Evolutionary conservation across 2,329 filamentous ascomycete species (phyloP), one percentile per base, ranked within the genome.

Genomic region (Arthroderma sp.): DNA sequence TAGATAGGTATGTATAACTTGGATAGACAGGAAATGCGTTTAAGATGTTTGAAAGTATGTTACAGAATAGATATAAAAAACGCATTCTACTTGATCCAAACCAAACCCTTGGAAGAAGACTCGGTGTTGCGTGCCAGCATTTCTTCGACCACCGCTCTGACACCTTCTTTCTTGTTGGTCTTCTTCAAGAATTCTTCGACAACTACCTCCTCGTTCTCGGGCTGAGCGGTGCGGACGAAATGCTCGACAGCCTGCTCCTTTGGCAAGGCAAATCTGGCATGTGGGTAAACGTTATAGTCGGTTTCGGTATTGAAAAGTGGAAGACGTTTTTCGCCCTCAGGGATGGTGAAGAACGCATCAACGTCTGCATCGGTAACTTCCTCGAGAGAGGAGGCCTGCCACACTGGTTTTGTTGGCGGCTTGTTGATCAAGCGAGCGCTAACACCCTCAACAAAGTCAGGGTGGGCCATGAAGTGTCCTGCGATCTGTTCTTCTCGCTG

Each of bases 401-500:
- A 98, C 49, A 73, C 68, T 1, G 88, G 84, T 22, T 71, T 70
- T 51, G 69, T 69, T 42, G 75, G 67, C 38, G 74, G 73, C 66
- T 86, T 86, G 57, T 78, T 73, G 55, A 91, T 75, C 36, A 98
- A 73, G 40, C 82, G 75, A 27, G 86, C 82, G 42, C 78, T 78
- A n/a, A 98, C 89, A 44, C 91, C 91, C 66, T 94, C 86, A 37
- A 80, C 80, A 58, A 98, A 98, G 65, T 98, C 91, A 4, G 78
- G 83, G 61, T 91, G 82, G 46, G 74, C 73, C 89, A 98, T 96
- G 70, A 98, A 96, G 51, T 79, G 77, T 47, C 74, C 70, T 1
- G 89, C 87, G 48, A 98, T 86, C 58, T 82, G 74, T 65, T 91
- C 77, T 69, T 98, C 91, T 51, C 79, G 79, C 59, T 80, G 72